Conservation (phyloP, 345 rosid genomes). For the Linum lewisii region DNA sequence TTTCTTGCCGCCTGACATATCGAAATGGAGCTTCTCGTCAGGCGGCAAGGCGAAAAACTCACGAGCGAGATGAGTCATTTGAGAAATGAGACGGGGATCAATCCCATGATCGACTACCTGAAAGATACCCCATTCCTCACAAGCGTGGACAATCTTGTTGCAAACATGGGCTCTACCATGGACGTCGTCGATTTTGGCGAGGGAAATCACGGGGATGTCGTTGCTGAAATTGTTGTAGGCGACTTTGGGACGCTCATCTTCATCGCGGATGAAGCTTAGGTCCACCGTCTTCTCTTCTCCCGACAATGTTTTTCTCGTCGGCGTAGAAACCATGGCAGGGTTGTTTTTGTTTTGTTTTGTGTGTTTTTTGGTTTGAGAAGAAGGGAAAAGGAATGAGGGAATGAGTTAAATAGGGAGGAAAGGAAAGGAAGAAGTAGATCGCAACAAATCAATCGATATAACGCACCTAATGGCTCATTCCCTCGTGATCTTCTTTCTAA, state of each 20-base stretch:
- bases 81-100: constrained; percentile 38
- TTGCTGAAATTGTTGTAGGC: constrained; percentile 72
- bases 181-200: constrained; percentile 53
- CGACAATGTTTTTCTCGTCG: constrained; percentile 52
- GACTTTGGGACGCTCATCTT: constrained; percentile 87
- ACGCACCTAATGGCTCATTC: no score
- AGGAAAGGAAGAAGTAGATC: no score
- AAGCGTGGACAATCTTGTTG: constrained; percentile 68
- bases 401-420: no score
- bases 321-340: no score
- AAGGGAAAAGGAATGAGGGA: no score
- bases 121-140: constrained; percentile 90
- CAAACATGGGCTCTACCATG: constrained; percentile 56
- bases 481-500: no score
- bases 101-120: constrained; percentile 88
- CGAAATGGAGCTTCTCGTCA: constrained; percentile 71
- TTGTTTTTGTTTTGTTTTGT: no score
- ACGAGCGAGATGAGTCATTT: constrained; percentile 66
- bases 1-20: constrained; percentile 93
- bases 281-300: constrained; percentile 54
- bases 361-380: no score
- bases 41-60: constrained; percentile 74
- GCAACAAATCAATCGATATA: no score
- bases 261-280: constrained; percentile 61
- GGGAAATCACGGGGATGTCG: constrained; percentile 76